Conservation (phyloP, 1,284 basidiomycete species). For the Trichosporon coremiiforme region DNA sequence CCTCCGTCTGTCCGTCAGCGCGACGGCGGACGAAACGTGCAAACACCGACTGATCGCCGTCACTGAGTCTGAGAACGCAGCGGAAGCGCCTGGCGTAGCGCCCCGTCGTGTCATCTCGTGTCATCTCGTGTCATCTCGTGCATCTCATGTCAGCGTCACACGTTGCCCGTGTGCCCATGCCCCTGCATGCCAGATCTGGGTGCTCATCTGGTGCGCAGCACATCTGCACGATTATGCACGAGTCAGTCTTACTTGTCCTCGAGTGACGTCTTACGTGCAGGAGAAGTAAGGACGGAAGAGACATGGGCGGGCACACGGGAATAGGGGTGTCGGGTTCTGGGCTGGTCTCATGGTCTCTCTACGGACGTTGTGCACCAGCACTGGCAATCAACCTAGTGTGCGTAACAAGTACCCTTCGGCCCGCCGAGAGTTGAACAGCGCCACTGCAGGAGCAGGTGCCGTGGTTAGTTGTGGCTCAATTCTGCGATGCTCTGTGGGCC, state of each 20-base stretch:
- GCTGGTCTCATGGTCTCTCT: too few species aligned
- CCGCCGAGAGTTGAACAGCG: too few species aligned
- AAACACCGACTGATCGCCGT: slow-evolving; percentile 10
- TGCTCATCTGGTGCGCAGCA: not conserved
- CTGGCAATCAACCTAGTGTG: not conserved
- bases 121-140: not conserved
- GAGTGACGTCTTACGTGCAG: not conserved
- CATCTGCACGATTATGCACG: not conserved
- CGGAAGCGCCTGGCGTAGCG: not conserved
- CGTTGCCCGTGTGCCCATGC: not conserved
- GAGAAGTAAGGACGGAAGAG: not conserved
- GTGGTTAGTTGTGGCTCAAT: not conserved
- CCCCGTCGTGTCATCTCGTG: not conserved
- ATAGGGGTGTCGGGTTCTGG: not conserved
- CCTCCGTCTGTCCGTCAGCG: not conserved
- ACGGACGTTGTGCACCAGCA: too few species aligned
- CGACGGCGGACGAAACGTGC: slow-evolving; percentile 1
- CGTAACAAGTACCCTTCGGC: too few species aligned
- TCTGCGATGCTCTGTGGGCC: not conserved
- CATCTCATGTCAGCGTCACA: slow-evolving; percentile 9
- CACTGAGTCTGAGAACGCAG: too few species aligned
- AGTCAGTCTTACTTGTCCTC: not conserved
- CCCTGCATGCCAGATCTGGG: not conserved
- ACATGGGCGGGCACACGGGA: not conserved
- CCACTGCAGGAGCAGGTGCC: not conserved